Conservation (phyloP, 495 filamentous ascomycete species). For the Podospora anserina region DNA sequence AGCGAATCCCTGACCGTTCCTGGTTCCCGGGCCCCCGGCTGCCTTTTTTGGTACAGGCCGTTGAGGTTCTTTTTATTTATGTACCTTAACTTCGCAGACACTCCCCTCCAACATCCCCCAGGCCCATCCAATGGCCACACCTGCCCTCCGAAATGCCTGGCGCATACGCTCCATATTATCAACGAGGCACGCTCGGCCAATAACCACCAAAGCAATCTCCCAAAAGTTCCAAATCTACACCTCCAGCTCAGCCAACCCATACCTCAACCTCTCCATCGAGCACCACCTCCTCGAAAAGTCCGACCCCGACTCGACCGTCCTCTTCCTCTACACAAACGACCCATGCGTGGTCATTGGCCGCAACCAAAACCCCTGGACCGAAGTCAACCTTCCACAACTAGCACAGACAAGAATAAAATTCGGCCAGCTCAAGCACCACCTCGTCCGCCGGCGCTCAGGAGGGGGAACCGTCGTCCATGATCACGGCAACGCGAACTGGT, state of each 20-base stretch:
- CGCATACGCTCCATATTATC: background rate
- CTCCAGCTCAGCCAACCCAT: constrained; percentile 71
- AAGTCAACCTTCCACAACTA: constrained; percentile 69
- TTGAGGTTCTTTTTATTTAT: background rate
- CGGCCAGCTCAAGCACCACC: constrained; percentile 23
- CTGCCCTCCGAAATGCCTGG: background rate
- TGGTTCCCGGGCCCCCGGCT: background rate
- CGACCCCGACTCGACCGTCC: constrained; percentile 63
- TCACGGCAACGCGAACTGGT: constrained; percentile 86
- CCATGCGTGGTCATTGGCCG: constrained; percentile 87
- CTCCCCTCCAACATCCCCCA: background rate
- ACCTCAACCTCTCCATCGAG: constrained; percentile 92
- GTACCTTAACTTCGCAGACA: background rate
- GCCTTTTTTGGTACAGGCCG: background rate
- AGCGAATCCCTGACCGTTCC: background rate
- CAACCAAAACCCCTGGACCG: constrained; percentile 97
- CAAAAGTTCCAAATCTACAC: constrained; percentile 62
- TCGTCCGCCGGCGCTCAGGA: constrained; percentile 80
- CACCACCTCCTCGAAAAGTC: constrained; percentile 78
- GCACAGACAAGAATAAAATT: background rate
- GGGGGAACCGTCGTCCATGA: constrained; percentile 96
- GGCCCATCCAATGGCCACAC: background rate
- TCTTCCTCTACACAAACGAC: constrained; percentile 84
- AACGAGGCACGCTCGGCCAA: background rate
- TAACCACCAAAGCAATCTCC: constrained; percentile 10